Conservation (phyloP, 257 asterid genomes). For the Solanum corneliomulleri region DNA sequence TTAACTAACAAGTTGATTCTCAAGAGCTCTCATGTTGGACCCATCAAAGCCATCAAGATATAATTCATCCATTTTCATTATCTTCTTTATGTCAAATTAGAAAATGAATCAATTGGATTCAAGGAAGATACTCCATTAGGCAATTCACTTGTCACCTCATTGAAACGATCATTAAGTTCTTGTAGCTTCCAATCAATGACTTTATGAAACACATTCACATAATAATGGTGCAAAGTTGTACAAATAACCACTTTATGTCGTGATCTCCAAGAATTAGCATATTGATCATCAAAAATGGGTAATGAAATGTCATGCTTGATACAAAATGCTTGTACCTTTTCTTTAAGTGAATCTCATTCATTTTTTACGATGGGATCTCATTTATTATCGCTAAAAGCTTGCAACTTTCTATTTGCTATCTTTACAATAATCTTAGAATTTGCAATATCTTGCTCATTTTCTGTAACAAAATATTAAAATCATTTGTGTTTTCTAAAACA, state of each 20-base stretch:
- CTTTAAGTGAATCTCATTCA: not conserved
- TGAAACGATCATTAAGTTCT: not conserved
- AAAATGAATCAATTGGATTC: not conserved
- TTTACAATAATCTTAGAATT: not conserved
- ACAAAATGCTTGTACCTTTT: not conserved
- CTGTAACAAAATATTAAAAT: too few relatives aligned
- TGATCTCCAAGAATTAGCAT: not conserved
- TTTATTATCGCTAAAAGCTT: not conserved
- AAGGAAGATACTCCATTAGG: not conserved
- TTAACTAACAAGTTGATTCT: not conserved
- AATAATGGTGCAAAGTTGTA: not conserved
- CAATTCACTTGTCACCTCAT: not conserved
- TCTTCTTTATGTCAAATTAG: too few relatives aligned
- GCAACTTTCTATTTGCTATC: not conserved
- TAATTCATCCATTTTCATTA: not conserved
- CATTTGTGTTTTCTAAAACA: not conserved
- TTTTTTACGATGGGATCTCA: not conserved
- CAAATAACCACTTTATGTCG: not conserved
- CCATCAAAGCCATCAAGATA: not conserved
- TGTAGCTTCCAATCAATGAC: not conserved
- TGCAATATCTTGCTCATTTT: not conserved
- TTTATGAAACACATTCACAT: too few relatives aligned
- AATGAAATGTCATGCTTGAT: not conserved
- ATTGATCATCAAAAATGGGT: not conserved
- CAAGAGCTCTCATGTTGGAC: not conserved